Evolutionary conservation across 805 yeast species (phyloP).

Genomic region (Wickerhamomyces hampshirensis): DNA sequence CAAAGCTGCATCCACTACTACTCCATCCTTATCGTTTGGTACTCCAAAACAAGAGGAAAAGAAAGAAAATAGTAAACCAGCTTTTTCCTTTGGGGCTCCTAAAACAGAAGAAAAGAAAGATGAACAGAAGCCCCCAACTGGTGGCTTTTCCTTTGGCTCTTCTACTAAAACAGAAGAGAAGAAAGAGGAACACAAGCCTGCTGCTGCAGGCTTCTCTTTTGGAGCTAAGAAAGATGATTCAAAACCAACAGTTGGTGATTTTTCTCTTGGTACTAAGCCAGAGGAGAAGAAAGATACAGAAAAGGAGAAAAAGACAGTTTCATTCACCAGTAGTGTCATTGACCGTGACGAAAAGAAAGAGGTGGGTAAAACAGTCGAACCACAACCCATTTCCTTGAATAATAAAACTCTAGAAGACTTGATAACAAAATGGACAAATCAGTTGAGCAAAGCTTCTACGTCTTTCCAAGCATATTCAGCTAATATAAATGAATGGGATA

Average conservation of each 20-base stretch:
- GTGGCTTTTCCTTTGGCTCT: slow-evolving; percentile 17
- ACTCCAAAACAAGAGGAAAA: slow-evolving; percentile 11
- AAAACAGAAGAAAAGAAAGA: slow-evolving; percentile 14
- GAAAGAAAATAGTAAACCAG: slow-evolving; percentile 11
- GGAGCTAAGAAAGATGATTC: slow-evolving; percentile 14
- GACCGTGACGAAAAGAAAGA: slow-evolving; percentile 28
- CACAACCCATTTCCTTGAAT: slow-evolving; percentile 71
- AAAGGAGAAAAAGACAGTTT: slow-evolving; percentile 23
- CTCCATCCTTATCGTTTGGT: slow-evolving; percentile 21
- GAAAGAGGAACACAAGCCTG: slow-evolving; percentile 5
- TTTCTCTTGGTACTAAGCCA: slow-evolving; percentile 16
- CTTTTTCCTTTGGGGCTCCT: slow-evolving; percentile 26
- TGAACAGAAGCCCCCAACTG: slow-evolving; percentile 8
- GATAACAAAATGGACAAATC: slow-evolving; percentile 89
- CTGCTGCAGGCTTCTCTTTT: slow-evolving; percentile 8
- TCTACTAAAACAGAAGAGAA: no score
- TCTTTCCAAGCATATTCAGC: slow-evolving; percentile 73
- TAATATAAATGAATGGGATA: slow-evolving; percentile 83
- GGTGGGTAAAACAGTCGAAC: slow-evolving; percentile 52
- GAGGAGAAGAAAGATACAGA: slow-evolving; percentile 13
- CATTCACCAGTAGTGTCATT: slow-evolving; percentile 23
- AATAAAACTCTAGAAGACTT: slow-evolving; percentile 92
- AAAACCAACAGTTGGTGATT: slow-evolving; percentile 8
- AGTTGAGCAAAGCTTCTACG: slow-evolving; percentile 64
- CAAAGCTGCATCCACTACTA: slow-evolving; percentile 3